Evolutionary conservation across 345 rosid species (phyloP), one percentile per base, ranked within the genome.

Genomic region (Passiflora organensis): DNA sequence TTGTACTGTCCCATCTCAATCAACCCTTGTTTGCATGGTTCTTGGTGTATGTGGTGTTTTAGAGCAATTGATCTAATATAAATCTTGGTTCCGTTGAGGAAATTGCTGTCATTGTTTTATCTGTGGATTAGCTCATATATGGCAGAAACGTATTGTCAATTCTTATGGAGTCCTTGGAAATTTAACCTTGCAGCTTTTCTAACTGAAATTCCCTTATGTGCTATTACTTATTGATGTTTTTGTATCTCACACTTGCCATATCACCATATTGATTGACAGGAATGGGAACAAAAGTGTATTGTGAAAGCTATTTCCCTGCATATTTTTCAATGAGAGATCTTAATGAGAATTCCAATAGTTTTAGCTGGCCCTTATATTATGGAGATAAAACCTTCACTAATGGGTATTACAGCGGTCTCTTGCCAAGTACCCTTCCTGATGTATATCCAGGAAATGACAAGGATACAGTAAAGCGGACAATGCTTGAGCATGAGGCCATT

Each of bases 401-500:
- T 55, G 77, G 74, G 46, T 71, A 64, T 65, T 83, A 66, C 62
- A 78, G 72, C 50, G 76, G 84, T 53, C 65, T 68, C 69, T 55
- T 61, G 13, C 78, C 82, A 16, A 77, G 72, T 66, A 66, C 70
- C 25, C 19, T 72, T 12, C 51, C 72, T 2, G 89, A 83, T 64
- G 56, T 75, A 24, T 77, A 66, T 75, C 60, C 73, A 1, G 82
- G 66, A 25, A 64, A 73, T 36, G 90, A 78, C 54, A 88, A 69
- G 71, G 88, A 82, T 57, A 48, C 55, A 44, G 70, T 88, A 72
- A 88, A 82, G 78, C 84, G 38, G 51, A 87, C 74, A 41, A 88
- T 91, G 80, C 87, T 91, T 34, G 78, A 86, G 72, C 98, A 91
- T 25, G 98, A 91, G 66, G 82, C 90, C 21, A 72, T 72, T 21